Conservation (phyloP, 1,284 basidiomycete species). For the Cryptococcus sp. region DNA sequence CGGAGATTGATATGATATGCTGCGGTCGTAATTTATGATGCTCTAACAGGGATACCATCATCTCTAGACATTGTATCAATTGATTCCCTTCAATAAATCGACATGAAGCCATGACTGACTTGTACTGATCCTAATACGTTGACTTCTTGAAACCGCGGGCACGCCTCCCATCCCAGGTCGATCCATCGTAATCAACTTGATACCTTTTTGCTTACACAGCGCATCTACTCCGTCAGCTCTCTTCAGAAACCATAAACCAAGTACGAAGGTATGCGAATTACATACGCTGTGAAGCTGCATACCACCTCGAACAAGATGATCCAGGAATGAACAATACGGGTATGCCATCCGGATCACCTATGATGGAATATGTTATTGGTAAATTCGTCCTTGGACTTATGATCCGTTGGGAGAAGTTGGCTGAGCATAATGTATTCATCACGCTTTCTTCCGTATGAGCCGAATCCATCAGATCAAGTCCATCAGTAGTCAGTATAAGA, state of each 20-base stretch:
- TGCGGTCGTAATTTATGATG: constrained; percentile 17
- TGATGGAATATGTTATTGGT: neutral
- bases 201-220: neutral
- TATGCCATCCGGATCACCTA: neutral
- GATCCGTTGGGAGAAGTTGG: neutral
- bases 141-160: neutral
- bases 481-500: neutral
- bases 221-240: neutral
- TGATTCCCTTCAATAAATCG: neutral
- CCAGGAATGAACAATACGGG: neutral
- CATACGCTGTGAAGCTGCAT: neutral
- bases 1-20: constrained; percentile 18
- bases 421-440: neutral
- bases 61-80: constrained; percentile 5
- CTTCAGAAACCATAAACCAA: neutral
- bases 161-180: neutral
- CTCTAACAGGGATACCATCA: constrained; percentile 22
- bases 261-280: neutral
- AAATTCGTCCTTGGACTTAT: neutral
- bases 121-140: neutral
- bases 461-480: neutral
- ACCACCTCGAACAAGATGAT: neutral
- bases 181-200: neutral
- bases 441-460: neutral
- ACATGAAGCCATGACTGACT: neutral